Evolutionary conservation across 163 green algal genomes (phyloP).

Genomic region (Chlorella variabilis): DNA sequence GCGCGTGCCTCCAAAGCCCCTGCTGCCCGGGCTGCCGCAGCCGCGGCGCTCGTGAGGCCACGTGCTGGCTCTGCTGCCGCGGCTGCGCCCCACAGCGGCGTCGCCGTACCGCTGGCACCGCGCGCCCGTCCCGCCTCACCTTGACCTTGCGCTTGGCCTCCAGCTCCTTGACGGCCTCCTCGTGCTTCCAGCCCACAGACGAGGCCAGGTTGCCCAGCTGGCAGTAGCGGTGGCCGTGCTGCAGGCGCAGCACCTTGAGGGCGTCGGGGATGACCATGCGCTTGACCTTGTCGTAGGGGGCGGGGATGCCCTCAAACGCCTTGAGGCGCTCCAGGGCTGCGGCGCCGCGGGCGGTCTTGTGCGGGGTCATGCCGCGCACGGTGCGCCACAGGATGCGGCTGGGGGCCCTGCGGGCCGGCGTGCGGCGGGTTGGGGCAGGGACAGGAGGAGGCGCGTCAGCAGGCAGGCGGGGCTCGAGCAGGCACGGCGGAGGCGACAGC

Average conservation of each 20-base stretch:
- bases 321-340: slow-evolving; percentile 96
- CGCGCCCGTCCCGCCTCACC: no score
- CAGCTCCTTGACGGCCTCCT: slow-evolving; percentile 87
- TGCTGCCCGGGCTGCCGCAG: no score
- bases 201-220: slow-evolving; percentile 59
- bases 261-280: slow-evolving; percentile 94
- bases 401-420: slow-evolving; percentile 60
- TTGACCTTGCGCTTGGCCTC: slow-evolving; percentile 93
- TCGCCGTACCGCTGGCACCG: no score
- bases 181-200: slow-evolving; percentile 96
- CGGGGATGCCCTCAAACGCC: slow-evolving; percentile 95
- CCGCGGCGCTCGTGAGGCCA: no score
- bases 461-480: no score
- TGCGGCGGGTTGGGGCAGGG: not conserved
- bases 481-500: no score
- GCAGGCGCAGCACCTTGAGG: slow-evolving; percentile 84
- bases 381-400: slow-evolving; percentile 97
- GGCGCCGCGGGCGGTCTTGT: slow-evolving; percentile 95
- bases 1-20: no score
- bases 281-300: slow-evolving; percentile 97
- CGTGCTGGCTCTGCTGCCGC: no score
- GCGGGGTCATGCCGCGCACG: slow-evolving; percentile 96
- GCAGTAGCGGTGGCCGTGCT: slow-evolving; percentile 68
- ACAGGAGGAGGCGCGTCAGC: not conserved
- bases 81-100: no score